Evolutionary conservation across 371 early-diverging fungal species (phyloP), one percentile per base, ranked within the genome.

Genomic region (Zopfochytrium polystomum): DNA sequence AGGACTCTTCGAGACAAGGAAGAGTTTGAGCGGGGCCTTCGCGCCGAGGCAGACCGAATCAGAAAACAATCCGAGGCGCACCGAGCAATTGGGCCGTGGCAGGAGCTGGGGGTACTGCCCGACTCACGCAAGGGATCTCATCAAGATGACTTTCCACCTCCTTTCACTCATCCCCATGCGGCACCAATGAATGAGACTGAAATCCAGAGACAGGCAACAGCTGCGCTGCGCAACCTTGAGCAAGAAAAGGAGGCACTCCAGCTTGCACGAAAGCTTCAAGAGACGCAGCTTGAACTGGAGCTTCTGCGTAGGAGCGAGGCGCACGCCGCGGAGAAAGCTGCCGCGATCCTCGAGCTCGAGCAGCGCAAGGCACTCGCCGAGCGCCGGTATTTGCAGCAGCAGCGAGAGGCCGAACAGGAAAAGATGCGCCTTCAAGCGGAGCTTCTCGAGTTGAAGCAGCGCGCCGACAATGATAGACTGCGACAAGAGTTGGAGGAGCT

Each of bases 391-490:
- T 45, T 61, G 34, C 52, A 46, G 54, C 13, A 31, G 23, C 53
- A 61, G 9, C 53, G 53, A 9, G 62, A 61, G 32, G n/a, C 52
- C 7, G 22, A 43, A 31, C 54, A 52, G 4, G 62, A 61, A 45
- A 61, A 61, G 35, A 26, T 61, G 2, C 15, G 22, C 13, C 46
- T 61, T 25, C 47, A 61, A 32, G 62, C 62, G 42, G 62, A 61
- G 45, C 31, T 61, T 29, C 30, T 53, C 26, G 46, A 53, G 42
- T 34, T 47, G 13, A 61, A 61, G 44, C 53, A 61, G 26, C 46
- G 62, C 15, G 48, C 46, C 3, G 62, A 61, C 32, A 61, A 61
- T 31, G 62, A 61, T 23, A 52, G 25, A 35, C 52, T 61, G 27
- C 51, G 42, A 47, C n/a, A 45, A 25, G 62, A 61, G 26, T 34